phyloP scores from a whole-genome alignment of 306 rosid genomes.

The Aeschynomene evenia region DNA sequence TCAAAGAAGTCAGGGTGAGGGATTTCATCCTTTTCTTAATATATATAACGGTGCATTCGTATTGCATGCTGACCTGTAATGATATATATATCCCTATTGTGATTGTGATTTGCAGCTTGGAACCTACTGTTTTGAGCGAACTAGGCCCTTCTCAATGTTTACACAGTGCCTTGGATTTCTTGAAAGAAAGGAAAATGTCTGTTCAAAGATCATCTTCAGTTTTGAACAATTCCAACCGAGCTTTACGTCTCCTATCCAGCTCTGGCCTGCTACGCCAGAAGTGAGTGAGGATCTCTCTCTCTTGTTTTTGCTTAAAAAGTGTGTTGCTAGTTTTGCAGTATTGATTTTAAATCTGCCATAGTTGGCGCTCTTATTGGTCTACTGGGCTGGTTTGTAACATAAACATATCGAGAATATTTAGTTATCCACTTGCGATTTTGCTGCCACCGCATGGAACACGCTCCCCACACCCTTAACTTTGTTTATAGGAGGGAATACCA shows the following conservation, averaged over 20 bases:
- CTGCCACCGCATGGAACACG: not conserved
- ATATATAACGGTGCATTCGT: not conserved
- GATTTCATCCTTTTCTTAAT: slow-evolving; percentile 3
- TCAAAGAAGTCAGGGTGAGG: slow-evolving; percentile 63
- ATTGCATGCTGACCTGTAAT: slow-evolving; percentile 1
- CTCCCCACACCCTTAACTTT: not conserved
- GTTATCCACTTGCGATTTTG: not conserved
- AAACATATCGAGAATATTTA: not conserved
- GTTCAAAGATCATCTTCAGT: slow-evolving; percentile 73
- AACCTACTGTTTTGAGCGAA: slow-evolving; percentile 54
- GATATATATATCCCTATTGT: slow-evolving; percentile 1
- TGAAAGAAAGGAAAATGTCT: slow-evolving; percentile 67
- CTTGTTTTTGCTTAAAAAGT: not conserved
- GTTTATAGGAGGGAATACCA: not conserved
- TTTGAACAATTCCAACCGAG: slow-evolving; percentile 76
- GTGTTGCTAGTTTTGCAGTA: not conserved
- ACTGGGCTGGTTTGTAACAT: slow-evolving; percentile 26
- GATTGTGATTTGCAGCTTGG: slow-evolving; percentile 55
- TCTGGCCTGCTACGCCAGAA: slow-evolving; percentile 59
- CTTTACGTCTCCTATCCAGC: slow-evolving; percentile 66
- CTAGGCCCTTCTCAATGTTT: slow-evolving; percentile 62
- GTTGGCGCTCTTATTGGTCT: not conserved
- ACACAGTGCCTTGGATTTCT: slow-evolving; percentile 67
- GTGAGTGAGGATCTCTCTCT: slow-evolving; percentile 14
- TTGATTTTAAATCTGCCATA: not conserved